Base-by-base conservation (phyloP, 140 eudicot species). In the Stevia rebaudiana region DNA sequence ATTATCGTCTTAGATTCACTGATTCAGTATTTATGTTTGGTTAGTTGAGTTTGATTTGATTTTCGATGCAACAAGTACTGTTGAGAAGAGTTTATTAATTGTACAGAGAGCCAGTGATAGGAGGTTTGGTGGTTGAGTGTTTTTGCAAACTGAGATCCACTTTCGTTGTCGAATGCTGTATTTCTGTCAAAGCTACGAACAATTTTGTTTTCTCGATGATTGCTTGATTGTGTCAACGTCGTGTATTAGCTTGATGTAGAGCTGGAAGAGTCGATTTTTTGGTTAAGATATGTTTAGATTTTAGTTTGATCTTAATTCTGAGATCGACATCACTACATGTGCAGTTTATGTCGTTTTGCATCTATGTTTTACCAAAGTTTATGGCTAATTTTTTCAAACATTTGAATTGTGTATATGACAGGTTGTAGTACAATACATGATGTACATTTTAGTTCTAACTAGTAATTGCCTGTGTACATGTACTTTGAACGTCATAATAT, bases 151-250 rank as follows among this genome's bases (percentile, higher is more conserved):
- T 22, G 36, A 37, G 69, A 60, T 61, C 62, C 39, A 5, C 8
- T 61, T 61, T 37, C 4, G 40, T 50, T 25, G 30, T 21, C 63
- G 50, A 53, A 30, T 72, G 71, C 28, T 19, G 72, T 53, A 42
- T 31, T 72, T 17, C 15, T 52, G 25, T 42, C n/a, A 11, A 42
- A 43, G 39, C 50, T 28, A 44, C 31, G 71, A 33, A n/a, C 25
- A 63, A 63, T 72, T 72, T 49, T 47, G 43, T 37, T 47, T 6
- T 7, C 17, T 67, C n/a, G 52, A 22, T 35, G 59, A 19, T 66
- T 50, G 36, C 4, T 54, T 41, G 63, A 62, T 51, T 63, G n/a
- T 41, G 47, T 37, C 10, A 17, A 61, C 23, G 31, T 2, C 2
- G 28, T 61, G 55, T 18, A 30, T 52, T 42, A 24, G 55, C 37